Percentiles rank a stretch among this genome's conserved stretches.
Conservation (phyloP, 78 protist genomes). For the Bodo saltans region DNA sequence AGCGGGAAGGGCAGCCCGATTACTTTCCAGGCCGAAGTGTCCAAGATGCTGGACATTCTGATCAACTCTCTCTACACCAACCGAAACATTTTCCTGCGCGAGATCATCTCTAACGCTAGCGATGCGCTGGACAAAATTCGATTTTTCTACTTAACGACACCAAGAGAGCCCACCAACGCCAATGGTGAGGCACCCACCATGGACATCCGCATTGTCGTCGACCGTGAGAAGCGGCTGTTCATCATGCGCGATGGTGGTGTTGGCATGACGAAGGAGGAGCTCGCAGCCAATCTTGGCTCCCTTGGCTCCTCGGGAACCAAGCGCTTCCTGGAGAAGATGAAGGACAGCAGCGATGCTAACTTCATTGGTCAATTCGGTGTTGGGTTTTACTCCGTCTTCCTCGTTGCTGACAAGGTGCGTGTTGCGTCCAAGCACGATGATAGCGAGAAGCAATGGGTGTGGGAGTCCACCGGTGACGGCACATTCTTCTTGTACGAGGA, state of each 20-base stretch:
- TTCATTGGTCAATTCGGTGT: constrained; percentile 99
- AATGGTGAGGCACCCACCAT: constrained; percentile 79
- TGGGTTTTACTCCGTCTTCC: constrained; percentile 98
- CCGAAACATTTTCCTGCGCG: constrained; percentile 97
- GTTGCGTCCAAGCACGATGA: constrained; percentile 89
- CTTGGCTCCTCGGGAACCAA: constrained; percentile 89
- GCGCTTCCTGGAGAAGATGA: constrained; percentile 60
- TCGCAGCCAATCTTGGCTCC: constrained; percentile 89
- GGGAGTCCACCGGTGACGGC: constrained; percentile 83
- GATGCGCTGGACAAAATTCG: constrained; percentile 89
- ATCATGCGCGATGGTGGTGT: constrained; percentile 93
- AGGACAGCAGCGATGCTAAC: constrained; percentile 41
- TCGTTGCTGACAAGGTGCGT: constrained; percentile 92
- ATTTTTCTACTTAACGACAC: constrained; percentile 82
- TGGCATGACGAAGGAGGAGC: constrained; percentile 96
- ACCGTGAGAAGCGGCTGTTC: constrained; percentile 73
- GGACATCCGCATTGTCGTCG: constrained; percentile 82
- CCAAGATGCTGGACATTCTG: constrained; percentile 87
- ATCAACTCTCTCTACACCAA: constrained; percentile 96
- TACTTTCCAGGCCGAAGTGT: constrained; percentile 92
- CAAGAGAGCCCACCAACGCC: constrained; percentile 50
- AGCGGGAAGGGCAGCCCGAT: constrained; percentile 35
- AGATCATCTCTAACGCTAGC: constrained; percentile 94
- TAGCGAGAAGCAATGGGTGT: constrained; percentile 80
- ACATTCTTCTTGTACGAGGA: constrained; percentile 71